phyloP scores from a whole-genome alignment of 345 rosid species.

The Pelargonium nanum region DNA sequence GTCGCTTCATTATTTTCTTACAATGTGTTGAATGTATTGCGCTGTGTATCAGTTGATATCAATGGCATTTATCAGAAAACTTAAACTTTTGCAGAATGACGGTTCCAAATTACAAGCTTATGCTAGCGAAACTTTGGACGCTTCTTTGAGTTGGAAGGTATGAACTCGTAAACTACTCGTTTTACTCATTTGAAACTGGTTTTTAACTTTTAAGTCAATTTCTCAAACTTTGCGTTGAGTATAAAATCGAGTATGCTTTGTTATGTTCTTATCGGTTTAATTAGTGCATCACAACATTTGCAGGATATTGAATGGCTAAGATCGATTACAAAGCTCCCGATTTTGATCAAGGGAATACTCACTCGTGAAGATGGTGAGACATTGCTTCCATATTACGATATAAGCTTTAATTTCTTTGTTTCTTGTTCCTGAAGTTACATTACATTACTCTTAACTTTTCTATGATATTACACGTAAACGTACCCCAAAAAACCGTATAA shows the following conservation, averaged over 20 bases:
- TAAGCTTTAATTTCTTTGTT: too few species aligned
- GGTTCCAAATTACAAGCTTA: constrained; percentile 56
- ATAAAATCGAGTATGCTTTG: not conserved
- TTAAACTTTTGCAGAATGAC: constrained; percentile 26
- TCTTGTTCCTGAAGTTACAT: too few species aligned
- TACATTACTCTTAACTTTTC: too few species aligned
- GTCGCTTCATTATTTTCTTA: not conserved
- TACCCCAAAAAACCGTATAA: too few species aligned
- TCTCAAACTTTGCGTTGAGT: too few species aligned
- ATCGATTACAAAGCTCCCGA: constrained; percentile 66
- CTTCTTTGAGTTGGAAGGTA: constrained; percentile 78
- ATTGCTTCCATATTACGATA: not conserved
- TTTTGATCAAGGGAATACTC: constrained; percentile 69
- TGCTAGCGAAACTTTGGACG: constrained; percentile 36
- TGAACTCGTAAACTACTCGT: not conserved
- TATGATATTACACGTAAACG: too few species aligned
- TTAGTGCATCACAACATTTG: not conserved
- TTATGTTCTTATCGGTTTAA: not conserved
- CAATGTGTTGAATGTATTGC: not conserved
- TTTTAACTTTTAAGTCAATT: too few species aligned
- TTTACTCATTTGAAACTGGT: not conserved
- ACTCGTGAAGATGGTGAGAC: constrained; percentile 72
- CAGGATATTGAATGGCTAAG: constrained; percentile 77
- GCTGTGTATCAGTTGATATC: not conserved
- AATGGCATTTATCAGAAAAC: not conserved